phyloP scores from a whole-genome alignment of 2,329 filamentous ascomycete genomes.

The Paraconiothyrium sp. region DNA sequence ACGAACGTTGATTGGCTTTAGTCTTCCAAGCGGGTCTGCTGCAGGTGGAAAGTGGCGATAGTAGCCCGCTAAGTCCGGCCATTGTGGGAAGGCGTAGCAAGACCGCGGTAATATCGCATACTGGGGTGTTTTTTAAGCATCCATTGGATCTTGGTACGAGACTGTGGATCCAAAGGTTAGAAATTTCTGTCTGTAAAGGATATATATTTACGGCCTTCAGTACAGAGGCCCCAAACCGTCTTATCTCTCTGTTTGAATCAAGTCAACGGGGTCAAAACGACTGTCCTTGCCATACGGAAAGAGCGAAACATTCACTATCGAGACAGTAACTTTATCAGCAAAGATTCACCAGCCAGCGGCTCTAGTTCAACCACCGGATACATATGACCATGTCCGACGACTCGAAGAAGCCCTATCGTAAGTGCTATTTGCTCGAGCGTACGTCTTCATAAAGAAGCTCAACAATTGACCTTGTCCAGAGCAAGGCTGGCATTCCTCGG shows the following conservation, averaged over 20 bases:
- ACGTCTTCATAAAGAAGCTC: background rate
- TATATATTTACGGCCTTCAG: background rate
- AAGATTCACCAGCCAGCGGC: background rate
- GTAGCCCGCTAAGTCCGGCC: slow-evolving; percentile 2
- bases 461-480: slow-evolving; percentile 27
- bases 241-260: too few relatives aligned
- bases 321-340: background rate
- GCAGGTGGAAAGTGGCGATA: background rate
- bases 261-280: too few relatives aligned
- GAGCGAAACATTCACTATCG: too few relatives aligned
- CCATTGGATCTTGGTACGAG: background rate
- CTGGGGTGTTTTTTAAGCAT: background rate
- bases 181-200: too few relatives aligned
- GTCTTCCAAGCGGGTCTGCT: too few relatives aligned
- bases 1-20: too few relatives aligned
- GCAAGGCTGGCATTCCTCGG: slow-evolving; percentile 40
- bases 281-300: too few relatives aligned
- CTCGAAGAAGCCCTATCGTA: slow-evolving; percentile 7
- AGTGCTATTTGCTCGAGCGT: background rate
- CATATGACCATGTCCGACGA: background rate
- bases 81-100: background rate
- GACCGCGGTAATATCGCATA: background rate
- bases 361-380: too few relatives aligned
- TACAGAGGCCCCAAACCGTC: too few relatives aligned
- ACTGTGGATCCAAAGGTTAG: background rate